A percentile compares a stretch with the other conserved stretches of the same genome.
These are phyloP conservation scores for Oryza glumipatula DNA, from an alignment of 176 grass and related monocot species.

Conservation along the genomic window DNA sequence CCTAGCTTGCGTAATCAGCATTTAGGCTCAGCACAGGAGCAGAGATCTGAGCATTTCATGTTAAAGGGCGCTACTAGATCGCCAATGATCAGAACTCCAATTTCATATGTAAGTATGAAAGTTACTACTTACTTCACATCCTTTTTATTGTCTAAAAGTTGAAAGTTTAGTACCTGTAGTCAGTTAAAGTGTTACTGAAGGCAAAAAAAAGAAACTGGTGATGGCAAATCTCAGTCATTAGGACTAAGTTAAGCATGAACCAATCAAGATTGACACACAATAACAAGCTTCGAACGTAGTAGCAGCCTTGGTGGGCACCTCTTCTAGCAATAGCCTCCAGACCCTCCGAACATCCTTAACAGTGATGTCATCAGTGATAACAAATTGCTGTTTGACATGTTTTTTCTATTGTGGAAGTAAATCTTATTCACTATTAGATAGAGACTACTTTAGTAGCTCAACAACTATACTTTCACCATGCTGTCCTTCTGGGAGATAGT, in stretches of 20 bases:
- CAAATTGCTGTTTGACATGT: background rate
- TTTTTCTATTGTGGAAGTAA: background rate
- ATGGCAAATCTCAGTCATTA: background rate
- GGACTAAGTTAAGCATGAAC: background rate
- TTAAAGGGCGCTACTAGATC: constrained; percentile 7
- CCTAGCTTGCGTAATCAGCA: constrained; percentile 8
- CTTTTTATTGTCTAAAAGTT: constrained; percentile 25
- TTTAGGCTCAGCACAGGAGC: constrained; percentile 15
- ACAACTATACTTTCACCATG: background rate
- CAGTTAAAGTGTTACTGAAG: background rate
- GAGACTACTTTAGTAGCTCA: background rate
- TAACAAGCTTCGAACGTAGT: background rate
- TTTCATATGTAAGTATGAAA: constrained; percentile 35
- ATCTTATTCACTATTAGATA: background rate
- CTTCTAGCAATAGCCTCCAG: background rate
- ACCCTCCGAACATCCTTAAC: background rate
- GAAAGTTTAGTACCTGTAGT: background rate
- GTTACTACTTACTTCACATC: background rate
- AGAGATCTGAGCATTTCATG: constrained; percentile 6
- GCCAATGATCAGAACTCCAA: background rate
- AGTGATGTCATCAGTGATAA: background rate
- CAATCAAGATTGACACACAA: background rate
- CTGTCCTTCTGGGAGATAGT: background rate
- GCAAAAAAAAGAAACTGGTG: background rate
- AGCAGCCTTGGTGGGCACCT: background rate